phyloP scores from a whole-genome alignment of 257 asterid species.

The Avicennia marina region DNA sequence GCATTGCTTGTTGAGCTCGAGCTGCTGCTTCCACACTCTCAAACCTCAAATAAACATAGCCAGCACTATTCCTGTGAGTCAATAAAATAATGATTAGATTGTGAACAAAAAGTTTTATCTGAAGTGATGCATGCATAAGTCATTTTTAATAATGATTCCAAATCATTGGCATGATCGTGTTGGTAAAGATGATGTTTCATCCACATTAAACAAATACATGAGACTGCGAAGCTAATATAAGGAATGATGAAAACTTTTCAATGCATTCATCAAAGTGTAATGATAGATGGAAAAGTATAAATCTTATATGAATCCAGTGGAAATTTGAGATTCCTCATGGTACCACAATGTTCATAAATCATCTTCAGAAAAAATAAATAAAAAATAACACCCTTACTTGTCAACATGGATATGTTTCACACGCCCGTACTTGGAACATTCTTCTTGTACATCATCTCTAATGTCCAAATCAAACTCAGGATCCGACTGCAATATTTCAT shows the following conservation, averaged over 20 bases:
- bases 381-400: slow-evolving; percentile 47
- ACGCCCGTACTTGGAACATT: slow-evolving; percentile 84
- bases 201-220: too few species aligned
- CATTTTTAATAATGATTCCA: too few species aligned
- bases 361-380: neutral
- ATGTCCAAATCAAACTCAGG: slow-evolving; percentile 94
- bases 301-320: neutral
- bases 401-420: slow-evolving; percentile 90
- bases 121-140: too few species aligned
- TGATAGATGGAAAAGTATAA: neutral
- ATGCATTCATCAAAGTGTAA: neutral
- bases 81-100: slow-evolving; percentile 13
- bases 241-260: too few species aligned
- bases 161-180: too few species aligned
- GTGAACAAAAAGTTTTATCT: too few species aligned
- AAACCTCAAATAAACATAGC: slow-evolving; percentile 86
- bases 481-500: slow-evolving; percentile 52
- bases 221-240: too few species aligned
- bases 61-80: slow-evolving; percentile 73
- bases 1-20: slow-evolving; percentile 96
- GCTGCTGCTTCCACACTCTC: slow-evolving; percentile 74
- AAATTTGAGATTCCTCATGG: neutral
- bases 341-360: neutral
- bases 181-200: too few species aligned
- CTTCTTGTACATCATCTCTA: slow-evolving; percentile 83